Percentiles rank a stretch among this genome's conserved stretches.
These are phyloP conservation scores for Tolypocladium paradoxum DNA, from an alignment of 2,329 filamentous ascomycete genomes.

Conservation along the genomic window DNA sequence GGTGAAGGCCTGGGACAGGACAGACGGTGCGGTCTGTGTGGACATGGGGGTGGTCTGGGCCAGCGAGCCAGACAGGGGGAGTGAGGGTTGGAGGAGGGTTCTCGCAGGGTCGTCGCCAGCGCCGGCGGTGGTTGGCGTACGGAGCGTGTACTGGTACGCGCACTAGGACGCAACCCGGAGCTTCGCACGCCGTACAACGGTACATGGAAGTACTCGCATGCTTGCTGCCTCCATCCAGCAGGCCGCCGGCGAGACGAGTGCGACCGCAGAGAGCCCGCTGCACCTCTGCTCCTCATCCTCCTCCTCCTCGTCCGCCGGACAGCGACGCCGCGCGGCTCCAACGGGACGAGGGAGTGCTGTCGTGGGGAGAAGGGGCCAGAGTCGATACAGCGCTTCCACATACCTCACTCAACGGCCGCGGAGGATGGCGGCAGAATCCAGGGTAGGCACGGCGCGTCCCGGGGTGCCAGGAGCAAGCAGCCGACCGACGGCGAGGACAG, in stretches of 20 bases:
- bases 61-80: slow-evolving; percentile 3
- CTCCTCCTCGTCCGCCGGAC: too few species aligned
- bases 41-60: slow-evolving; percentile 9
- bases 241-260: neutral
- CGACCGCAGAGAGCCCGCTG: neutral
- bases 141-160: neutral
- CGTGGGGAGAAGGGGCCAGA: neutral
- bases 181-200: neutral
- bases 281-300: neutral
- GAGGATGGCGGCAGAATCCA: too few species aligned
- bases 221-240: neutral
- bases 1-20: slow-evolving; percentile 8
- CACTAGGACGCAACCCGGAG: neutral
- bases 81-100: slow-evolving; percentile 1
- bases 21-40: slow-evolving; percentile 16
- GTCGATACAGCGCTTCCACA: neutral
- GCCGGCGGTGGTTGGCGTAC: neutral
- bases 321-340: neutral
- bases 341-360: neutral
- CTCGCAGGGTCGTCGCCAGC: neutral
- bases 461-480: too few species aligned
- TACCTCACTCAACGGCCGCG: neutral
- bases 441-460: too few species aligned
- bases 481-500: neutral
- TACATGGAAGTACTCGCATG: neutral